phyloP scores from a whole-genome alignment of 176 grass and related monocot genomes.

The Oryza meridionalis region DNA sequence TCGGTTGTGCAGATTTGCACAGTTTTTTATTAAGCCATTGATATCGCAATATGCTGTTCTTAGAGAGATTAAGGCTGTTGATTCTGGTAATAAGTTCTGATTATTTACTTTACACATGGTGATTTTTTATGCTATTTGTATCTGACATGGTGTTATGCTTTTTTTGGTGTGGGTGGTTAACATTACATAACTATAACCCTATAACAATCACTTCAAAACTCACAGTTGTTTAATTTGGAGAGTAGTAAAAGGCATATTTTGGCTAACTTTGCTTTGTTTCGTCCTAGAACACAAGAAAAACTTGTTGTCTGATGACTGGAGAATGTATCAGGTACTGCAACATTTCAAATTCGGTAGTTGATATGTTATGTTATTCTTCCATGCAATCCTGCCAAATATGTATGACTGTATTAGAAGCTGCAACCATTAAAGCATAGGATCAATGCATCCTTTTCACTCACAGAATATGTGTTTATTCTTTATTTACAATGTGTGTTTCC shows the following conservation, averaged over 20 bases:
- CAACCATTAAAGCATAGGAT: not conserved
- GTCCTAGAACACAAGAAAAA: slow-evolving; percentile 91
- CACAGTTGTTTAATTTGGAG: not conserved
- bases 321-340: slow-evolving; percentile 78
- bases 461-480: not conserved
- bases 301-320: slow-evolving; percentile 69
- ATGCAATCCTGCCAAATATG: slow-evolving; percentile 23
- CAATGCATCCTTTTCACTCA: not conserved
- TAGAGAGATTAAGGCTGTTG: slow-evolving; percentile 98
- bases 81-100: slow-evolving; percentile 72
- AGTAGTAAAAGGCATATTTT: slow-evolving; percentile 10
- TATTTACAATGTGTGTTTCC: slow-evolving; percentile 24
- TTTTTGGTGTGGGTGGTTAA: not conserved
- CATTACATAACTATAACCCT: not conserved
- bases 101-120: slow-evolving; percentile 26
- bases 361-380: slow-evolving; percentile 8
- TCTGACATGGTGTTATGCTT: slow-evolving; percentile 17
- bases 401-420: slow-evolving; percentile 16
- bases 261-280: slow-evolving; percentile 21
- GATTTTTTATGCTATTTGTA: slow-evolving; percentile 33
- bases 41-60: slow-evolving; percentile 92
- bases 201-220: slow-evolving; percentile 9
- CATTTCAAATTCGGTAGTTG: not conserved
- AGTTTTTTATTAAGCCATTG: slow-evolving; percentile 93
- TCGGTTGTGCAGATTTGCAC: slow-evolving; percentile 73